Evolutionary conservation across 2,329 filamentous ascomycete species (phyloP).

Genomic region (Triangularia verruculosa): DNA sequence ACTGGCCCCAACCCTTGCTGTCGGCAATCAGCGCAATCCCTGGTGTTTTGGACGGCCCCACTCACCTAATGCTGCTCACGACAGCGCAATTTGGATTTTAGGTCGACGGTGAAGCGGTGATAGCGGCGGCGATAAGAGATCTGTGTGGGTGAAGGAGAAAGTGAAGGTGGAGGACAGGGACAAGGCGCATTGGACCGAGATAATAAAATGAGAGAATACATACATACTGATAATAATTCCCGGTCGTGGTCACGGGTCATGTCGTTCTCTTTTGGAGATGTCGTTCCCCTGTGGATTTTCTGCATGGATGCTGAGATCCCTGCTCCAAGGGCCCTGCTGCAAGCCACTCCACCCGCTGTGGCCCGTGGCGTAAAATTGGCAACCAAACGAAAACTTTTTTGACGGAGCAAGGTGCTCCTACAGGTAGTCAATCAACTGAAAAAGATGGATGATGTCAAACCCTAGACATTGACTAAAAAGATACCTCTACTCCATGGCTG

Average conservation of each 20-base stretch:
- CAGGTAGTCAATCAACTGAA: too few species aligned
- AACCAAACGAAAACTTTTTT: not conserved
- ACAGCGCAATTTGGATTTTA: conserved; percentile 18
- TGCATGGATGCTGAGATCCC: conserved; percentile 12
- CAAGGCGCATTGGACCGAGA: not conserved
- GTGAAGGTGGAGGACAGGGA: not conserved
- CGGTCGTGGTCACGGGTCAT: not conserved
- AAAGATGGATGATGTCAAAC: too few species aligned
- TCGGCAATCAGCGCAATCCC: conserved; percentile 24
- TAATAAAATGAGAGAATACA: conserved; percentile 3
- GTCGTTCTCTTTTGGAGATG: conserved; percentile 12
- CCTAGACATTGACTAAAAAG: not conserved
- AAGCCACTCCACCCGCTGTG: conserved; percentile 11
- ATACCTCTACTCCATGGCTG: not conserved
- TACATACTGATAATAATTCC: conserved; percentile 8
- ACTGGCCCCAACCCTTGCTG: conserved; percentile 15
- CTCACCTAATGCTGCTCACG: conserved; percentile 15
- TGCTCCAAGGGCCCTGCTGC: conserved; percentile 6
- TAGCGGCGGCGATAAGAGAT: not conserved
- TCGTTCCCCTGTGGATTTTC: conserved; percentile 18
- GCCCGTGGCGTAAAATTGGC: conserved; percentile 12
- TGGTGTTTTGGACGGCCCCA: conserved; percentile 18
- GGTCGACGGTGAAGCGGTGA: not conserved
- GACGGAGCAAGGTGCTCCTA: too few species aligned
- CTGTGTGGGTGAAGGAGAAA: too few species aligned